Conservation (phyloP, 768 basidiomycete genomes). For the Tricholoma saponaceum region DNA sequence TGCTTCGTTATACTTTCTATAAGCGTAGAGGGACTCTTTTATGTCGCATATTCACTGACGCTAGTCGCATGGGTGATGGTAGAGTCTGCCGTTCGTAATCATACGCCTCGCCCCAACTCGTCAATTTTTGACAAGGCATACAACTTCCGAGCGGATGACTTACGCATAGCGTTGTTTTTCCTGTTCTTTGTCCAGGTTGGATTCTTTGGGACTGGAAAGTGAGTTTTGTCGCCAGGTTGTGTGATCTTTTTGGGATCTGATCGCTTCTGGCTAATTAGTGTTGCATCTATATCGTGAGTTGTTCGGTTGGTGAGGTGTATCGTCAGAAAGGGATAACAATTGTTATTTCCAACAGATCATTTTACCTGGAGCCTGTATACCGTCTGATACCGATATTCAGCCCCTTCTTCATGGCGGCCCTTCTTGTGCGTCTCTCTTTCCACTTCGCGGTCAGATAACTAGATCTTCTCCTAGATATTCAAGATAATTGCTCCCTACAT, state of each 20-base stretch:
- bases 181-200: slow-evolving; percentile 84
- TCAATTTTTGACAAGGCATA: slow-evolving; percentile 24
- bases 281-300: slow-evolving; percentile 79
- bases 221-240: slow-evolving; percentile 22
- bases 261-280: slow-evolving; percentile 33
- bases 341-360: slow-evolving; percentile 43
- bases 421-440: slow-evolving; percentile 45
- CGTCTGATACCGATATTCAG: slow-evolving; percentile 82
- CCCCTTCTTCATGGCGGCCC: slow-evolving; percentile 76
- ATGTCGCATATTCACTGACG: slow-evolving; percentile 59
- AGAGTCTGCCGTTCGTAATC: slow-evolving; percentile 35
- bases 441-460: not conserved
- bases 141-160: slow-evolving; percentile 53
- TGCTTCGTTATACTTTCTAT: slow-evolving; percentile 80
- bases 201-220: slow-evolving; percentile 86
- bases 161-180: slow-evolving; percentile 77
- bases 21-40: slow-evolving; percentile 79
- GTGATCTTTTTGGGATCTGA: not conserved
- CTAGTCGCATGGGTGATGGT: slow-evolving; percentile 66
- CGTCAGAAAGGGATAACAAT: not conserved
- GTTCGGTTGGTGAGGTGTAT: not conserved
- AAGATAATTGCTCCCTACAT: slow-evolving; percentile 82
- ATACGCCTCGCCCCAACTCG: slow-evolving; percentile 3
- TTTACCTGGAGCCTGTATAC: slow-evolving; percentile 86
- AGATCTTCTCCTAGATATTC: slow-evolving; percentile 49